Percentiles rank a stretch among this genome's conserved stretches.
Evolutionary conservation across 371 early-diverging fungal species (phyloP).

Genomic region (Apophysomyces variabilis): DNA sequence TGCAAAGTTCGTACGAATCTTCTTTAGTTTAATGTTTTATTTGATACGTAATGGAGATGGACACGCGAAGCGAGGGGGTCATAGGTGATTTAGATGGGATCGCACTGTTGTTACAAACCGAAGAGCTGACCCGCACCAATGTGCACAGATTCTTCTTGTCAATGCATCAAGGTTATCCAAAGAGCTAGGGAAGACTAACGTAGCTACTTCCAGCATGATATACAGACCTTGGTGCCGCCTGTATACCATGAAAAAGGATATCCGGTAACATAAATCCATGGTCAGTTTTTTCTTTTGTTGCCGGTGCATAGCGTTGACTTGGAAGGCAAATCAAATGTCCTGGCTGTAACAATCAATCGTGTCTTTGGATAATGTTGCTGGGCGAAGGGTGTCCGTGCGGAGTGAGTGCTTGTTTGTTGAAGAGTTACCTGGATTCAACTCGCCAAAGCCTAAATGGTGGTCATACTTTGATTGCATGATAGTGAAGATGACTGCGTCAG

Average conservation of each 20-base stretch:
- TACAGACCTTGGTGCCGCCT: background rate
- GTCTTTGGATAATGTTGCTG: conserved; percentile 9
- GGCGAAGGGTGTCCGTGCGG: conserved; percentile 19
- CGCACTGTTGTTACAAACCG: background rate
- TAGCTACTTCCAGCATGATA: background rate
- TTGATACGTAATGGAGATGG: conserved; percentile 1
- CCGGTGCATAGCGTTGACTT: conserved; percentile 15
- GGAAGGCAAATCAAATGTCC: conserved; percentile 18
- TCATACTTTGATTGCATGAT: conserved; percentile 17
- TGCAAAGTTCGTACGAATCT: too few species aligned
- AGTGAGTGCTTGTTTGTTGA: conserved; percentile 18
- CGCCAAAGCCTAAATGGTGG: conserved; percentile 9
- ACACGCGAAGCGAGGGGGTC: background rate
- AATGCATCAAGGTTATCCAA: background rate
- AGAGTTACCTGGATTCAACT: conserved; percentile 17
- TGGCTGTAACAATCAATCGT: conserved; percentile 12
- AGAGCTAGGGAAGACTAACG: background rate
- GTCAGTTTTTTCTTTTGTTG: conserved; percentile 16
- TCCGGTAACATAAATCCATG: conserved; percentile 15
- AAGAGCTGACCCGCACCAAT: conserved; percentile 3
- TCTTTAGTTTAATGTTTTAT: background rate
- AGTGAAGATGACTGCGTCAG: conserved; percentile 21
- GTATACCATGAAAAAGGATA: conserved; percentile 13
- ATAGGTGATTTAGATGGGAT: background rate
- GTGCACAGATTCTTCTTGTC: conserved; percentile 4